Percentiles rank a stretch among this genome's conserved stretches.
phyloP scores from a whole-genome alignment of 108 stramenopile species.

The Nannochloropsis granulata region DNA sequence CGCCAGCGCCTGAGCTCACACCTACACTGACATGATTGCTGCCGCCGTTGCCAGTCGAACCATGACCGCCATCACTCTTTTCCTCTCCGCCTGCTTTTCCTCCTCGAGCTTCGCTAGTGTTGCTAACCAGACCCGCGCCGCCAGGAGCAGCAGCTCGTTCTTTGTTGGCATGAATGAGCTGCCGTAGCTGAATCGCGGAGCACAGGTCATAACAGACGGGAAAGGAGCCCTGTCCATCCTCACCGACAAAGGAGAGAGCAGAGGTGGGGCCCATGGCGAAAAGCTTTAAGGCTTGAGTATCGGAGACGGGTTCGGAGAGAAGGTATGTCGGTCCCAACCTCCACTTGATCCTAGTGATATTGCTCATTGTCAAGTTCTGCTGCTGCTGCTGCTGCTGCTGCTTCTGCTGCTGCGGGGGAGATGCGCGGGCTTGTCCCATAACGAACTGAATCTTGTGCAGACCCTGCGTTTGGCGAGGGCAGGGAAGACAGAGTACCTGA shows the following conservation, averaged over 20 bases:
- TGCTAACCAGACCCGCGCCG: background rate
- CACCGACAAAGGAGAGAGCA: background rate
- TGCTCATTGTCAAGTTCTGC: background rate
- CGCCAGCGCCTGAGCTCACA: background rate
- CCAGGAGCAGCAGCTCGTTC: no score
- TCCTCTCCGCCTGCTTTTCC: background rate
- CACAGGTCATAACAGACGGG: background rate
- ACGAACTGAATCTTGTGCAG: background rate
- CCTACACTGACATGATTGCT: background rate
- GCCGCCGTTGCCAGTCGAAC: background rate
- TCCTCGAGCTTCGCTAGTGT: background rate
- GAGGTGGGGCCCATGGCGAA: background rate
- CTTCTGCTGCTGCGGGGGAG: background rate
- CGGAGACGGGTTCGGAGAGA: background rate
- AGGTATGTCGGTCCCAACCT: background rate
- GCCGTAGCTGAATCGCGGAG: background rate
- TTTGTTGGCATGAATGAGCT: background rate
- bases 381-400: background rate
- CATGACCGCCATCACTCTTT: background rate
- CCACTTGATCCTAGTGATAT: background rate
- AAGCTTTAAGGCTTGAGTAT: background rate
- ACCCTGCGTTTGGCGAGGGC: background rate
- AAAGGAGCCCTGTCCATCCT: background rate
- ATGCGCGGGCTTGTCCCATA: background rate
- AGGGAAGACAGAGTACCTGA: background rate